Evolutionary conservation across 768 basidiomycete genomes (phyloP).

Genomic region (Lentinula lateritia): DNA sequence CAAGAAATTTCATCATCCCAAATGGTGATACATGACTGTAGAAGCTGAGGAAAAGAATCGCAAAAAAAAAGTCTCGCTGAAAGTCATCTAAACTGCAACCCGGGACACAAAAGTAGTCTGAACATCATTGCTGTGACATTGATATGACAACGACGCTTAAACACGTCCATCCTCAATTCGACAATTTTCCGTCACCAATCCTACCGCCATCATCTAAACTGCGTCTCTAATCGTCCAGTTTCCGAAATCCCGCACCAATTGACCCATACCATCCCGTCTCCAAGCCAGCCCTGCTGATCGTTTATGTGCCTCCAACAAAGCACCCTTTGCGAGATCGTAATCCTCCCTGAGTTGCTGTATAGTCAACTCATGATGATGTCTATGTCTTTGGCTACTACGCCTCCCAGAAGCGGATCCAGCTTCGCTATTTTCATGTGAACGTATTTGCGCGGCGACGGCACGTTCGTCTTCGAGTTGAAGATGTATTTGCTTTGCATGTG

Average conservation of each 20-base stretch:
- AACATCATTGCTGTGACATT: neutral
- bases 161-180: neutral
- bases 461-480: neutral
- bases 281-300: conserved; percentile 1
- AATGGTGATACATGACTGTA: no score
- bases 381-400: neutral
- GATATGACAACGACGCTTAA: no score
- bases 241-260: neutral
- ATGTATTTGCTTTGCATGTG: neutral
- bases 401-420: neutral
- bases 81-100: no score
- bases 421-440: neutral
- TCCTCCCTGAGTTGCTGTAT: conserved; percentile 2
- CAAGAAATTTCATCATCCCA: no score
- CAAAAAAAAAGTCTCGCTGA: no score
- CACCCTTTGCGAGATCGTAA: neutral
- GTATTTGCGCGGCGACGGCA: neutral
- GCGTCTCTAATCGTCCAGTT: conserved; percentile 1
- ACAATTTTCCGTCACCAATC: neutral
- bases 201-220: neutral
- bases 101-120: no score
- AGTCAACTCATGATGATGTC: neutral
- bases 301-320: conserved; percentile 1
- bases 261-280: conserved; percentile 1
- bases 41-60: no score